A percentile compares a stretch with the other conserved stretches of the same genome.
These are phyloP conservation scores for Hypomontagnella monticulosa DNA, from an alignment of 495 filamentous ascomycete species.

Conservation along the genomic window DNA sequence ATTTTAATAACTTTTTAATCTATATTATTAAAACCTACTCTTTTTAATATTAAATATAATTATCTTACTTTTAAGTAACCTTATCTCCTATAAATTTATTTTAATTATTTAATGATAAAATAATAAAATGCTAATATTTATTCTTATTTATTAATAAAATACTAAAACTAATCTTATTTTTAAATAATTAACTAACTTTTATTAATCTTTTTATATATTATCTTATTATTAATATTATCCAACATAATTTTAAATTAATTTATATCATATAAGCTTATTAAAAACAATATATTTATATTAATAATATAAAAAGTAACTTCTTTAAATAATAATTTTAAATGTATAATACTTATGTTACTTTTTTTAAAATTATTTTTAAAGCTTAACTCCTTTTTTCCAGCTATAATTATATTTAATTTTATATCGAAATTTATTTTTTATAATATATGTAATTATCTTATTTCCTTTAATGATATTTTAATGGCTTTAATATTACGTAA, in stretches of 20 bases:
- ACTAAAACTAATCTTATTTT: not conserved
- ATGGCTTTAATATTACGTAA: not conserved
- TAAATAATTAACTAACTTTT: not conserved
- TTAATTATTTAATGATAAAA: too few relatives aligned
- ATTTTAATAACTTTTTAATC: not conserved
- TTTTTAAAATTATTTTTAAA: not conserved
- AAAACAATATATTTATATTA: not conserved
- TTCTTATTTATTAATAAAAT: not conserved
- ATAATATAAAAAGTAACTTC: not conserved
- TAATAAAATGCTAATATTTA: not conserved
- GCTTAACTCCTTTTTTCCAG: not conserved
- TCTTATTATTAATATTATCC: not conserved
- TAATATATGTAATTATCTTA: not conserved
- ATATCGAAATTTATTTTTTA: not conserved
- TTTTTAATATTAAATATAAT: not conserved
- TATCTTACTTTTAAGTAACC: too few relatives aligned
- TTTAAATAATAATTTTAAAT: not conserved
- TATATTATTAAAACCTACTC: not conserved
- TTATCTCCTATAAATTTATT: not conserved
- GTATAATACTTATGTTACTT: not conserved
- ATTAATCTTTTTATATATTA: conserved; percentile 1
- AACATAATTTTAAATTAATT: not conserved
- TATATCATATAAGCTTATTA: conserved; percentile 1
- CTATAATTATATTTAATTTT: not conserved
- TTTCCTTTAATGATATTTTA: not conserved